Evolutionary conservation across 2,329 filamentous ascomycete genomes (phyloP).

Genomic region (Colletotrichum salicis): DNA sequence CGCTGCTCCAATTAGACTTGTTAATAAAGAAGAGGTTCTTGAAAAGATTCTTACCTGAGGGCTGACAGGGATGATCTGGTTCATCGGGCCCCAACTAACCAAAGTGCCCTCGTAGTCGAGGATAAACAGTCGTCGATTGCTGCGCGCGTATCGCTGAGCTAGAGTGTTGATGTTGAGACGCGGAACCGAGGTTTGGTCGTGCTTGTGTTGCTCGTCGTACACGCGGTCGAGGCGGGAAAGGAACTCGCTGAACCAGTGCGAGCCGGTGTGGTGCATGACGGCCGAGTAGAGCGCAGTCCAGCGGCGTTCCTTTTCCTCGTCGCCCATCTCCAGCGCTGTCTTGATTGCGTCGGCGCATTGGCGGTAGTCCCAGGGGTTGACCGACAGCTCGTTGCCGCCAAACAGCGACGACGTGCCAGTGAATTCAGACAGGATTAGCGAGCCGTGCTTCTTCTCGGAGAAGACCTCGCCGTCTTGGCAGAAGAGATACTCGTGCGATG

Average conservation of each 20-base stretch:
- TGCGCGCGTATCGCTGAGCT: slow-evolving; percentile 71
- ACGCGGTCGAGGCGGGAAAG: slow-evolving; percentile 76
- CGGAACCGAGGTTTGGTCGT: slow-evolving; percentile 87
- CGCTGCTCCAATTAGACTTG: slow-evolving; percentile 59
- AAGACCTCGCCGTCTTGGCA: slow-evolving; percentile 85
- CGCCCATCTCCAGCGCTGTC: slow-evolving; percentile 81
- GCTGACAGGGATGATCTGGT: slow-evolving; percentile 85
- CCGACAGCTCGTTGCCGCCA: slow-evolving; percentile 79
- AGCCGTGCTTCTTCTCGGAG: slow-evolving; percentile 81
- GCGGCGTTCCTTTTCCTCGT: slow-evolving; percentile 76
- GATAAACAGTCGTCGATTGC: slow-evolving; percentile 81
- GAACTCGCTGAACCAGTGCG: slow-evolving; percentile 86
- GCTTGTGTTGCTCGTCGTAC: slow-evolving; percentile 85
- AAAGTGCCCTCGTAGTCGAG: slow-evolving; percentile 95
- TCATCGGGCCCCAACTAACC: slow-evolving; percentile 85
- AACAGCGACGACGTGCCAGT: slow-evolving; percentile 92
- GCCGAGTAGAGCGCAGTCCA: slow-evolving; percentile 80
- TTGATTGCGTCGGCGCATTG: slow-evolving; percentile 89
- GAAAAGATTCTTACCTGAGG: slow-evolving; percentile 62
- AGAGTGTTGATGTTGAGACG: slow-evolving; percentile 78
- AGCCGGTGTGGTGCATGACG: slow-evolving; percentile 84
- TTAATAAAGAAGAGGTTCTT: background rate
- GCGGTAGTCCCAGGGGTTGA: slow-evolving; percentile 96
- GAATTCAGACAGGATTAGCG: slow-evolving; percentile 93
- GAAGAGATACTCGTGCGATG: slow-evolving; percentile 91